Base-by-base conservation (phyloP, 2,329 filamentous ascomycete genomes). In the Pseudogymnoascus sp. region DNA sequence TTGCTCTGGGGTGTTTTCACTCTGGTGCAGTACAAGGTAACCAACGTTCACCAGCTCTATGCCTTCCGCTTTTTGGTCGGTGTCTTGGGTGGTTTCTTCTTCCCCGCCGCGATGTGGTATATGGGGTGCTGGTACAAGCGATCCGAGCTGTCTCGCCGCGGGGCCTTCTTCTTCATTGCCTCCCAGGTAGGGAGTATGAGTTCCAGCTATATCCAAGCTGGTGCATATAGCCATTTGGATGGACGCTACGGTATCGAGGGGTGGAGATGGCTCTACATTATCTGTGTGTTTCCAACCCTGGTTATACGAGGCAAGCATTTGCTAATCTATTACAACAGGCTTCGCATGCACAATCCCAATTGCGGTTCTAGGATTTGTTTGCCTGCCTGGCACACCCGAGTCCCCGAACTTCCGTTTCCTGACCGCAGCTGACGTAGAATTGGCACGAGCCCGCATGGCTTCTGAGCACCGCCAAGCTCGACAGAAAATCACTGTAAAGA, bases 231-330 rank as follows among this genome's bases (percentile, higher is more conserved):
- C 1, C 79, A 78, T 2, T 78, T 83, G 74, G 76, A 80, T 25
- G 82, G 82, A 7, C 69, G 77, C 63, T 73, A 80, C 39, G 81
- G 80, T 0, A 77, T 82, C 66, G 80, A 77, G 64, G 83, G 83
- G 2, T 85, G 83, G 82, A 75, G 80, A 34, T 83, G 82, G 81
- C 70, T 83, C 19, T 84, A 81, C 62, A 75, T 73, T 5, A 69
- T 77, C 23, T 63, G 62, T 60, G 39, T 39, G 62, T 25, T 7
- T 23, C 19, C 23, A 25, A 5, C 23, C 41, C 21, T 51, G 21
- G 23, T 51, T 51, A 51, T 51, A 13, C 45, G 14, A 25, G 6
- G 21, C 21, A 25, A 51, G 21, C 45, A 25, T n/a, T 51, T n/a
- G 14, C 23, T 51, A 28, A 51, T 25, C 23, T 28, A 8, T 28